A percentile compares a stretch with the other conserved stretches of the same genome.
These are phyloP conservation scores for Calonectria crousiana DNA, from an alignment of 2,329 filamentous ascomycete genomes.

Conservation along the genomic window DNA sequence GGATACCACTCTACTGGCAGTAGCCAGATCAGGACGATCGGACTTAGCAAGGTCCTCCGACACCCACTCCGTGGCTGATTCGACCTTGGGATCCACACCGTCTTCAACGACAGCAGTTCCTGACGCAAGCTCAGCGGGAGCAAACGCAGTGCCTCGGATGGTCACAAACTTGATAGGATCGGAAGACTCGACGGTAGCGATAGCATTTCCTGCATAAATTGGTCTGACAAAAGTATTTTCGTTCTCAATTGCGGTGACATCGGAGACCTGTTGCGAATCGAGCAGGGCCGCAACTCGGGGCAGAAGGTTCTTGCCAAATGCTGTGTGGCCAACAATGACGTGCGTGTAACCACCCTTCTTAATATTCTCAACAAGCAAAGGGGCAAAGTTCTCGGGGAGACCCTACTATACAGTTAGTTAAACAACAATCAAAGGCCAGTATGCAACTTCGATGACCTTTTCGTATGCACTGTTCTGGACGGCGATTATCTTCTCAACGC, in stretches of 20 bases:
- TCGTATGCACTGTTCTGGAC: conserved; percentile 93
- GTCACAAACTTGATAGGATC: conserved; percentile 91
- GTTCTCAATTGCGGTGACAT: conserved; percentile 86
- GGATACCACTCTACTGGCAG: conserved; percentile 90
- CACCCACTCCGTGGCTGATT: conserved; percentile 85
- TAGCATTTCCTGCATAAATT: conserved; percentile 98
- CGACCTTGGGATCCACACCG: conserved; percentile 84
- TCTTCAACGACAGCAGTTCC: conserved; percentile 83
- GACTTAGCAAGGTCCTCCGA: conserved; percentile 94
- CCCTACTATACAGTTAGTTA: conserved; percentile 65
- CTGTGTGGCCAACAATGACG: conserved; percentile 89
- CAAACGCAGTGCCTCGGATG: conserved; percentile 92
- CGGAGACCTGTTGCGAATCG: conserved; percentile 93
- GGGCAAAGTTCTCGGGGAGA: conserved; percentile 94
- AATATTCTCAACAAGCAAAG: conserved; percentile 93
- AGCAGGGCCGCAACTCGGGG: conserved; percentile 92
- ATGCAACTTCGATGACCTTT: conserved; percentile 69
- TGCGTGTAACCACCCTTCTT: conserved; percentile 96
- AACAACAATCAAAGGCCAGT: neutral
- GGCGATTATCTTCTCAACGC: conserved; percentile 90
- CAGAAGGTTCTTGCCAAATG: conserved; percentile 95
- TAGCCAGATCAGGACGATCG: conserved; percentile 91
- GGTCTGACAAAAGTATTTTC: conserved; percentile 96
- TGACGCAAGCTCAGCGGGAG: conserved; percentile 76
- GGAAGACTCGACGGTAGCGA: conserved; percentile 92